Base-by-base conservation (phyloP, 139 green algal genomes). In the Chlamydomonas incerta region DNA sequence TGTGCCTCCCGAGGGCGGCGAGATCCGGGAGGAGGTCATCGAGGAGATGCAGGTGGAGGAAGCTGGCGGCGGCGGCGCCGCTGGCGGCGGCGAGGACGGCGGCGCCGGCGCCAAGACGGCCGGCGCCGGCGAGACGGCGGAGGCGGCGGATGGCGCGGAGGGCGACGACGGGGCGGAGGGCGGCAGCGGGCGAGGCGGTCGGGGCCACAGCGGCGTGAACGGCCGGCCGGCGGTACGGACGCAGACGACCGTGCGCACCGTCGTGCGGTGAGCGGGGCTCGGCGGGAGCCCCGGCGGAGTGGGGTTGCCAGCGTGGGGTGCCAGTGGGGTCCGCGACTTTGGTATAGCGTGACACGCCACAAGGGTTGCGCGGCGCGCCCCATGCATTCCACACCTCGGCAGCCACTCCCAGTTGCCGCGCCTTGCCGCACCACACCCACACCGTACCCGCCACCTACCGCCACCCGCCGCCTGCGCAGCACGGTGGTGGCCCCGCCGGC, bases 11-110 rank as follows among this genome's bases (percentile, higher is more conserved):
- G 41, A 20, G 28, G 77, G 77, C 0, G 77, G 77, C n/a, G 77
- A 83, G 60, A 83, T 83, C 26, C 62, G 62, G 18, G 77, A 83
- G 75, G 68, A 73, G 35, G 47, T 81, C 41, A 65, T 58, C 34
- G 67, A 75, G 57, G 66, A 58, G 28, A 72, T 62, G 8, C 47
- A 55, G 41, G 58, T 46, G n/a, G 74, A 50, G 9, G 68, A 3
- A 20, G 55, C n/a, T n/a, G 23, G 23, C 35, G 23, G 35, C 2
- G 28, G 5, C 58, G 24, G 10, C 3, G 62, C 26, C 10, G 58
- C 58, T 29, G 28, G 60, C 58, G 34, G 75, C 24, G 41, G 60
- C 37, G 35, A 60, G 26, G 76, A 24, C 17, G 77, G 41, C 63
- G 77, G 28, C 18, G 75, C 14, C 28, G 62, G 23, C 29, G 34